Conservation (phyloP, 2,329 filamentous ascomycete genomes). For the Arthrobotrys musiformis region DNA sequence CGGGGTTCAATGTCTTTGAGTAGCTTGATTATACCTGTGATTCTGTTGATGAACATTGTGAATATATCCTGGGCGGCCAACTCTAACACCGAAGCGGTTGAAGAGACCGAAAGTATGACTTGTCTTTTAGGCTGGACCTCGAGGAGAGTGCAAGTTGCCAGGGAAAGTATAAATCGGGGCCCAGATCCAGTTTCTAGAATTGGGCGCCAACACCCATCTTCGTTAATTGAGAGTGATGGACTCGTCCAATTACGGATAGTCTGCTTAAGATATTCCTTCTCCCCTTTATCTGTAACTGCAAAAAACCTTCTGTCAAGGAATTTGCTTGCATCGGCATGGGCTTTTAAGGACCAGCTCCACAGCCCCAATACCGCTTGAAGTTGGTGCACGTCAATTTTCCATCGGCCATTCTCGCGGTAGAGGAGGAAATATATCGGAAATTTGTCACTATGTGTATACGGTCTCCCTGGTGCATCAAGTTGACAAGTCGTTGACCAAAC, state of each 20-base stretch:
- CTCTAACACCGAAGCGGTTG: background rate
- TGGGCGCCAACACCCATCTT: background rate
- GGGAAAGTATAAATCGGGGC: background rate
- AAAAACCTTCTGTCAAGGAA: background rate
- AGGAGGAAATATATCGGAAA: constrained; percentile 25
- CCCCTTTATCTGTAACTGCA: background rate
- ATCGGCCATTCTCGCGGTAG: background rate
- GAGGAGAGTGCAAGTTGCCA: background rate
- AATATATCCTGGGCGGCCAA: constrained; percentile 22
- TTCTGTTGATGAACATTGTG: constrained; percentile 11
- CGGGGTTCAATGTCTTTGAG: constrained; percentile 7
- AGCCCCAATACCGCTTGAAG: constrained; percentile 12
- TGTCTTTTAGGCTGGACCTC: background rate
- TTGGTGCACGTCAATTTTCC: constrained; percentile 13
- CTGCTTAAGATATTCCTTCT: background rate
- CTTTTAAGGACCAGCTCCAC: constrained; percentile 12
- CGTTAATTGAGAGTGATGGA: background rate
- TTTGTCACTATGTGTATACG: background rate
- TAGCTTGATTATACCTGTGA: constrained; percentile 4
- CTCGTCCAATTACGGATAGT: background rate
- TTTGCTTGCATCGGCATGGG: background rate
- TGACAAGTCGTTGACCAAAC: constrained; percentile 13
- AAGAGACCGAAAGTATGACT: background rate
- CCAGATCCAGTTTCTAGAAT: background rate
- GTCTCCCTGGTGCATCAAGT: background rate